phyloP scores from a whole-genome alignment of 1,139 yeast species.

The Nakaseomyces bracarensis region DNA sequence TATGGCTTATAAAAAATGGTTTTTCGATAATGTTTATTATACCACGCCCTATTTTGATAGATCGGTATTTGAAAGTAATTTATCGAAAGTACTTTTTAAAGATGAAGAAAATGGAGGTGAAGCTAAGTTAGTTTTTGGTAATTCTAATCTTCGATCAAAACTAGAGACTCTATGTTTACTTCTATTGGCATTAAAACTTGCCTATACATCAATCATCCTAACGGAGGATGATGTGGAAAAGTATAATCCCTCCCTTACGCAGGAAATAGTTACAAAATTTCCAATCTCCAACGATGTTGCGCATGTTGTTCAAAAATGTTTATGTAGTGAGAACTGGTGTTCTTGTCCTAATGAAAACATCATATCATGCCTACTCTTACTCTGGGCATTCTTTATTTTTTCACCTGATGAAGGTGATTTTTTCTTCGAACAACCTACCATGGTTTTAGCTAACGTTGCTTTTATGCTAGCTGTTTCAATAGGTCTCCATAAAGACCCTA shows the following conservation, averaged over 20 bases:
- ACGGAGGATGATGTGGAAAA: slow-evolving; percentile 14
- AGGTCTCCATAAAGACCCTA: slow-evolving; percentile 31
- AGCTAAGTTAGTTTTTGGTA: slow-evolving; percentile 22
- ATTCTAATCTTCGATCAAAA: slow-evolving; percentile 23
- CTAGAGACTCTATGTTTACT: slow-evolving; percentile 25
- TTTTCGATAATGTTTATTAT: slow-evolving; percentile 24
- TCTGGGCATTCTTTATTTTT: slow-evolving; percentile 29
- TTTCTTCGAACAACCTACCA: slow-evolving; percentile 29
- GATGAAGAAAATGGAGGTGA: slow-evolving; percentile 17
- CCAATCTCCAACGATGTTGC: slow-evolving; percentile 24
- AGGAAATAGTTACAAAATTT: slow-evolving; percentile 17
- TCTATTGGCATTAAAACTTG: slow-evolving; percentile 24
- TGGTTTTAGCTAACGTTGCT: slow-evolving; percentile 22
- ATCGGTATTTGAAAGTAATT: slow-evolving; percentile 21
- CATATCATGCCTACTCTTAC: slow-evolving; percentile 23
- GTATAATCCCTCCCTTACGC: slow-evolving; percentile 10
- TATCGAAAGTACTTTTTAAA: slow-evolving; percentile 16
- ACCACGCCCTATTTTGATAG: slow-evolving; percentile 25
- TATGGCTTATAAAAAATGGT: slow-evolving; percentile 21
- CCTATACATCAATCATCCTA: slow-evolving; percentile 21
- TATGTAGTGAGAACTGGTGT: slow-evolving; percentile 26
- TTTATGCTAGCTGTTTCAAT: slow-evolving; percentile 26
- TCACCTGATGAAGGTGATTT: slow-evolving; percentile 32
- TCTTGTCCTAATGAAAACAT: slow-evolving; percentile 29
- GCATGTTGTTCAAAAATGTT: slow-evolving; percentile 19